Conservation (phyloP, 2,329 filamentous ascomycete species). For the Spiromastix sp. region DNA sequence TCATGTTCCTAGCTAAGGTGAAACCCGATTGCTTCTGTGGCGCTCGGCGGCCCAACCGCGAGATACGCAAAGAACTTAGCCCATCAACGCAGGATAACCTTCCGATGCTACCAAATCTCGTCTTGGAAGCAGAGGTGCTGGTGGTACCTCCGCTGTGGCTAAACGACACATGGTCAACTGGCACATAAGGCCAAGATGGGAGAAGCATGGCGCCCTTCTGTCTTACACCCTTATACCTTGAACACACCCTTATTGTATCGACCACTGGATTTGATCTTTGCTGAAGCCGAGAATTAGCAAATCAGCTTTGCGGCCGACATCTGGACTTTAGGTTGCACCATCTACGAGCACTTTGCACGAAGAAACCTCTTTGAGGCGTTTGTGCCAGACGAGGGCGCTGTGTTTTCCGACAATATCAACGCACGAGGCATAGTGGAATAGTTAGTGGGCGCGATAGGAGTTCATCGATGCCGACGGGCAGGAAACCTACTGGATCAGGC, state of each 20-base stretch:
- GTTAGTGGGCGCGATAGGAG: conserved; percentile 12
- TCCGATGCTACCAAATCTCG: conserved; percentile 33
- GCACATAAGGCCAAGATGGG: too few species aligned
- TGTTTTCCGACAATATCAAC: conserved; percentile 15
- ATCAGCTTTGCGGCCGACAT: neutral
- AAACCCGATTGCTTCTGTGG: conserved; percentile 25
- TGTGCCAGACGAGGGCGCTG: conserved; percentile 13
- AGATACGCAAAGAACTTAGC: conserved; percentile 16
- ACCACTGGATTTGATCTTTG: conserved; percentile 7
- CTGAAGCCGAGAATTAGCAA: conserved; percentile 1
- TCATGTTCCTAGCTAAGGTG: conserved; percentile 7
- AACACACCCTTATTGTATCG: conserved; percentile 1
- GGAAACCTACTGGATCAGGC: too few species aligned
- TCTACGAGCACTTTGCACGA: conserved; percentile 15
- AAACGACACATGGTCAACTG: too few species aligned
- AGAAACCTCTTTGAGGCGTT: conserved; percentile 17
- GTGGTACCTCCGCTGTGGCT: conserved; percentile 21
- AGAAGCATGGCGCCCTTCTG: conserved; percentile 8
- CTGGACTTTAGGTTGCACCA: conserved; percentile 1
- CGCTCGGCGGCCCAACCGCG: conserved; percentile 16
- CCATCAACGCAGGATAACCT: conserved; percentile 18
- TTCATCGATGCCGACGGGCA: conserved; percentile 14
- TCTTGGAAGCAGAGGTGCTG: conserved; percentile 29
- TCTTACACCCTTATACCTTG: neutral
- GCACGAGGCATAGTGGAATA: conserved; percentile 12